These are phyloP conservation scores for Pyrus communis DNA, from an alignment of 306 rosid genomes.

Conservation along the genomic window DNA sequence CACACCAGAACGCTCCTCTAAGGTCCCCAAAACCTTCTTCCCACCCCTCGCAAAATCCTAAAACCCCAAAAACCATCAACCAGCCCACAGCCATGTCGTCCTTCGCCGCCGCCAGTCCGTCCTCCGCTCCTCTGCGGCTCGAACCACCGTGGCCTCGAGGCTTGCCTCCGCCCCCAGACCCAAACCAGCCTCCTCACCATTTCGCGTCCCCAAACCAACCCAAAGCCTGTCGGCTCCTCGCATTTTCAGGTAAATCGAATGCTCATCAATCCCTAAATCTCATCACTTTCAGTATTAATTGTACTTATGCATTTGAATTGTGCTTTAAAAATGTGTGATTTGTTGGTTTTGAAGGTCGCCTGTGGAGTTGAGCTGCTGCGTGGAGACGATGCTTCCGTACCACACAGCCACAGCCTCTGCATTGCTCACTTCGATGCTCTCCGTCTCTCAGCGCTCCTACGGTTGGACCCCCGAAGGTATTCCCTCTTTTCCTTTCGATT, in stretches of 20 bases:
- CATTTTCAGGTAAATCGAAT: conserved; percentile 47
- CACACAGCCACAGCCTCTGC: conserved; percentile 91
- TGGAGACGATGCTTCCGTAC: conserved; percentile 79
- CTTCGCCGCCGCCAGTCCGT: conserved; percentile 70
- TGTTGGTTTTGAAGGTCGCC: conserved; percentile 43
- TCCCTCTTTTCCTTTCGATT: neutral
- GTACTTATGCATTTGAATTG: neutral
- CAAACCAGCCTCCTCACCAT: conserved; percentile 37
- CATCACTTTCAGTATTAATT: neutral
- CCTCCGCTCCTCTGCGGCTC: conserved; percentile 53
- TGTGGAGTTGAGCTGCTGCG: conserved; percentile 69
- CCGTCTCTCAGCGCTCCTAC: conserved; percentile 55
- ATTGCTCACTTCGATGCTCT: conserved; percentile 82
- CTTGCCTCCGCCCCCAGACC: conserved; percentile 38
- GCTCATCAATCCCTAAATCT: neutral
- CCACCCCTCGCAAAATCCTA: neutral
- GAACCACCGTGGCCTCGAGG: conserved; percentile 28
- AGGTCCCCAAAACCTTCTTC: conserved; percentile 24
- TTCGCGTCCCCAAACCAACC: conserved; percentile 46
- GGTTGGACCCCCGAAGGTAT: conserved; percentile 90
- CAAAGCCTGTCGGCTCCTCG: conserved; percentile 48
- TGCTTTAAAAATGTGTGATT: neutral
- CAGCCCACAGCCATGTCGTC: conserved; percentile 38
- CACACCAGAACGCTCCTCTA: neutral
- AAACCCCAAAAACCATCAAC: neutral